These are phyloP conservation scores for Boletus coccyginus DNA, from an alignment of 768 basidiomycete species.

Conservation along the genomic window DNA sequence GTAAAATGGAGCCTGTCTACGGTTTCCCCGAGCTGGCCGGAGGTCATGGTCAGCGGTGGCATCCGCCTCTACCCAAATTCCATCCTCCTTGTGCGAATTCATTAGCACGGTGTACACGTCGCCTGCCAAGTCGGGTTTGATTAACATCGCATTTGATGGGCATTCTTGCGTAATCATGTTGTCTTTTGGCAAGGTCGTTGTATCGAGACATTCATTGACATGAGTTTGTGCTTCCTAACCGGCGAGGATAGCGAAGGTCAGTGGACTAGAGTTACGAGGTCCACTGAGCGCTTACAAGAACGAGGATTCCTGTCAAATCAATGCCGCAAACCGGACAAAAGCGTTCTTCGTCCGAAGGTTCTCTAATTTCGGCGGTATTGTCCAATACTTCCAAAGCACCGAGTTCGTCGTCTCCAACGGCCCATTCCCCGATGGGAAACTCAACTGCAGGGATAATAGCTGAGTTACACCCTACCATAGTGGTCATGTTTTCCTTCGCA, in stretches of 20 bases:
- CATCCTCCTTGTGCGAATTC: slow-evolving; percentile 79
- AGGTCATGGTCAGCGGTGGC: slow-evolving; percentile 47
- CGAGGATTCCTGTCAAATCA: slow-evolving; percentile 5
- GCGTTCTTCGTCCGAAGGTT: neutral
- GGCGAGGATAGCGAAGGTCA: slow-evolving; percentile 3
- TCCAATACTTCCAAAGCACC: slow-evolving; percentile 32
- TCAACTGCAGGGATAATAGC: neutral
- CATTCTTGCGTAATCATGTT: neutral
- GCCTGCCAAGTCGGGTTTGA: slow-evolving; percentile 3
- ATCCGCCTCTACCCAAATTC: slow-evolving; percentile 82
- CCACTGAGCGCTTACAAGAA: slow-evolving; percentile 21
- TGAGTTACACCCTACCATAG: neutral
- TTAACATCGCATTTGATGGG: neutral
- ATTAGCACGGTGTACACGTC: slow-evolving; percentile 81
- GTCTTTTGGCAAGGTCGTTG: slow-evolving; percentile 10
- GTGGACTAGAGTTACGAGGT: neutral
- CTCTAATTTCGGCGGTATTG: slow-evolving; percentile 17
- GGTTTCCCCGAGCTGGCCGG: slow-evolving; percentile 45
- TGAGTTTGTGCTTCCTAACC: slow-evolving; percentile 50
- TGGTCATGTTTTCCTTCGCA: neutral
- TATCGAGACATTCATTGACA: slow-evolving; percentile 56
- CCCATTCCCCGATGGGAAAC: slow-evolving; percentile 56
- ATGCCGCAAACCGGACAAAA: slow-evolving; percentile 29
- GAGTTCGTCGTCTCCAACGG: slow-evolving; percentile 70
- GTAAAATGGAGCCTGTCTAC: slow-evolving; percentile 89